Base-by-base conservation (phyloP, 306 rosid genomes). In the Astragalus glycyphyllos region DNA sequence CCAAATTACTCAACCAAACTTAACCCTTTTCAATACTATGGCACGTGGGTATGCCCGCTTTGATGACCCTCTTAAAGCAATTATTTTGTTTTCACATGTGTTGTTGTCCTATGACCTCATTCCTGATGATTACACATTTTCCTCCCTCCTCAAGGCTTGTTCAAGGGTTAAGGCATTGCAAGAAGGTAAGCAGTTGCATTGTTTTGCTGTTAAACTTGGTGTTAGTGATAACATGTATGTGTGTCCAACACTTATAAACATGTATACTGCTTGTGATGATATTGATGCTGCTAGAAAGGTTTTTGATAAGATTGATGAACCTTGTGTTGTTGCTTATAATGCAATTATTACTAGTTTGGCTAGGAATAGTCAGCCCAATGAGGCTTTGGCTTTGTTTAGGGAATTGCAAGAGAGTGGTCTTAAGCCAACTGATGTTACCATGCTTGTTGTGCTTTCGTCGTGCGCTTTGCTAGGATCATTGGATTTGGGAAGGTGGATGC, bases 121-220 rank as follows among this genome's bases (percentile, higher is more conserved):
- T 57, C 97, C 97, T 0, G 96, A 92, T 78, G 86, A 83, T 40
- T 92, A 87, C 81, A 82, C 97, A 14, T 92, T 92, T 78, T 83
- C 96, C 0, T 83, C 97, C 1, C 92, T 92, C 38, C 77, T 92
- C 70, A 89, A 89, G 86, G 97, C 85, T 0, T 89, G 96, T 69
- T 87, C 94, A 44, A 65, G 79, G 76, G 80, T 86, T 7, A 87
- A 89, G 80, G 94, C 91, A 8, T 37, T 84, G 31, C 71, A 76
- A 32, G 88, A 87, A 84, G 97, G 97, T 20, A 87, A 73, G 45
- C 96, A 89, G 45, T 53, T 92, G 72, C 97, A 92, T 72, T 86
- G 89, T 75, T 77, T 78, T 77, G 85, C 83, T 55, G 53, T 84
- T 69, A 92, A 89, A 76, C 86, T 79, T 54, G 90, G 87, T 14